Base-by-base conservation (phyloP, 2,329 filamentous ascomycete genomes). In the Fusarium pseudonygamai region DNA sequence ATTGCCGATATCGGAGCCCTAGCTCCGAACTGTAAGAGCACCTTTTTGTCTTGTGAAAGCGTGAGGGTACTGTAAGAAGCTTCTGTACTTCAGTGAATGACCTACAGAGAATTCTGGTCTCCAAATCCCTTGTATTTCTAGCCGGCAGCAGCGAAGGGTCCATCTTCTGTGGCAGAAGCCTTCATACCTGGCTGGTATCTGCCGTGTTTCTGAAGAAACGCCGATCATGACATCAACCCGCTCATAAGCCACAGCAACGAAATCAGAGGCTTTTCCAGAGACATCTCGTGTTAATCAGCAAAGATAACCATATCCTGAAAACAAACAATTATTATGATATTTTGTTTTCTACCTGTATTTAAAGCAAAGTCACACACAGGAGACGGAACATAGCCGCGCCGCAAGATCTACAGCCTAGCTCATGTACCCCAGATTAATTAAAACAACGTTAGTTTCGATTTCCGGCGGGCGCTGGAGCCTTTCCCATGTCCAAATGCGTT, bases 401-500 rank as follows among this genome's bases (percentile, higher is more conserved):
- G 56, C 56, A 55, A 62, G 73, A 73, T 74, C 72, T 60, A 73
- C 64, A 70, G 68, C 55, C 60, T 69, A 69, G 66, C 60, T 71
- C 70, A 78, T 78, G 73, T 78, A 77, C 76, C 76, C 76, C 76
- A 69, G 76, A 78, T 72, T 69, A 65, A 69, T 72, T 72, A 65
- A 69, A 64, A 52, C 34, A 47, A 63, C 49, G 34, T 58, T 67
- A 60, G 42, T 61, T 64, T 73, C 65, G 52, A 68, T 72, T 49
- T 60, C 59, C 63, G 57, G 69, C 76, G 73, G 69, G 58, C 72
- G 75, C 76, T 74, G 71, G 67, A 52, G 64, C 67, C 37, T 70
- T 74, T 78, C 68, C 67, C 60, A 76, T 78, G 73, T 59, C 74
- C 72, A 76, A 77, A 77, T 77, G 47, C 67, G 55, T 69, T 78